Evolutionary conservation across 1,284 basidiomycete species (phyloP).

Genomic region (Rhodofomes roseus): DNA sequence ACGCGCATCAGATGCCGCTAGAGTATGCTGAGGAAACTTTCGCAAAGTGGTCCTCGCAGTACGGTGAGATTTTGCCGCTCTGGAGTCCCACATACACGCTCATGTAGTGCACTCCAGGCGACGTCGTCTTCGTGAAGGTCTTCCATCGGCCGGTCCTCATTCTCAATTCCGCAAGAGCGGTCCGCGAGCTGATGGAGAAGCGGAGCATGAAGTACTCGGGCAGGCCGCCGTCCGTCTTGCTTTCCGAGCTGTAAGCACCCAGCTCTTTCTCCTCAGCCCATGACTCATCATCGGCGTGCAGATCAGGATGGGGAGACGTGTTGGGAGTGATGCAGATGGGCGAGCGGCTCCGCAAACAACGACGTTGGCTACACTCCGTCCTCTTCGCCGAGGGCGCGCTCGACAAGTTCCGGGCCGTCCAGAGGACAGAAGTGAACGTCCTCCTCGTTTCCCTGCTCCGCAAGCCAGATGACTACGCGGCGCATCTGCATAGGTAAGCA

Average conservation of each 20-base stretch:
- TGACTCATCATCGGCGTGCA: neutral
- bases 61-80: conserved; percentile 13
- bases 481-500: neutral
- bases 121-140: conserved; percentile 34
- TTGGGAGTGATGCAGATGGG: neutral
- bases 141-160: conserved; percentile 34
- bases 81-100: neutral
- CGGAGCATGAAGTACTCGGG: conserved; percentile 37
- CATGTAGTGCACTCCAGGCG: conserved; percentile 20
- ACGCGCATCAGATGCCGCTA: neutral
- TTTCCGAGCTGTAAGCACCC: neutral
- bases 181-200: conserved; percentile 38
- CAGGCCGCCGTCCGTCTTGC: conserved; percentile 16
- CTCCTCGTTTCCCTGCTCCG: neutral
- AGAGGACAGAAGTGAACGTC: neutral
- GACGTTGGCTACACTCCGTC: neutral
- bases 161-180: conserved; percentile 32
- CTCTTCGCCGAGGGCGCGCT: neutral
- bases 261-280: no score
- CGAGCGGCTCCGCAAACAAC: neutral
- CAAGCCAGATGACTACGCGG: neutral
- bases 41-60: conserved; percentile 16
- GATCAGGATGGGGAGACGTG: neutral
- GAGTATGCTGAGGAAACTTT: neutral
- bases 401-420: neutral